Evolutionary conservation across 139 green algal genomes (phyloP), one percentile per base, ranked within the genome.

Genomic region (Asterochloris erici): DNA sequence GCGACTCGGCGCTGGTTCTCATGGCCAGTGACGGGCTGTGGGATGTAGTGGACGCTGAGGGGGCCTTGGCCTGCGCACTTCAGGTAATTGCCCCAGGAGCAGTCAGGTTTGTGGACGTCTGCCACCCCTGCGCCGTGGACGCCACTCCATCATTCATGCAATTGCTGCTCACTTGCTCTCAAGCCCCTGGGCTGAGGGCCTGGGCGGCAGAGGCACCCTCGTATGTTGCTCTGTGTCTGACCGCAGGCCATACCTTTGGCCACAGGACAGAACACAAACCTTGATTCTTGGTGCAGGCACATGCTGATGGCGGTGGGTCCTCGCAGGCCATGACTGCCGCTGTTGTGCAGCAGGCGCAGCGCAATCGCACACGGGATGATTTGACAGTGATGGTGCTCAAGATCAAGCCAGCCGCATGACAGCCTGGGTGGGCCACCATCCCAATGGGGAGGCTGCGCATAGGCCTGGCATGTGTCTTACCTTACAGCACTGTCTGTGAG

Each of bases 21-120:
- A 82, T 94, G 21, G 91, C 91, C 9, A 88, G 85, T 11, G 91
- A 94, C 66, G 91, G 91, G 15, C 79, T 94, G 19, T 94, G 91
- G 91, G 91, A 94, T 83, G 88, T 94, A 14, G 68, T 84, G 28
- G 54, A 79, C 9, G n/a, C 74, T 12, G 63, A 75, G n/a, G 19
- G 19, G n/a, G 16, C 38, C 47, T 68, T 12, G 73, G 47, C 14
- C 73, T 19, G n/a, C 17, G 73, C 73, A 78, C 14, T 78, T 12
- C 12, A 23, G 26, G 23, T 14, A 11, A 61, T 38, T 38, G 23
- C 19, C 12, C 11, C 12, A n/a, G 47, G 73, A 61, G 38, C 38
- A 54, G 38, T 54, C 38, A 54, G 38, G 6, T 2, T 54, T 54
- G 38, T 54, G 38, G 38, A 54, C 6, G 38, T 54, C 38, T 54